phyloP scores from a whole-genome alignment of 2,329 filamentous ascomycete genomes.

The Colletotrichum siamense region DNA sequence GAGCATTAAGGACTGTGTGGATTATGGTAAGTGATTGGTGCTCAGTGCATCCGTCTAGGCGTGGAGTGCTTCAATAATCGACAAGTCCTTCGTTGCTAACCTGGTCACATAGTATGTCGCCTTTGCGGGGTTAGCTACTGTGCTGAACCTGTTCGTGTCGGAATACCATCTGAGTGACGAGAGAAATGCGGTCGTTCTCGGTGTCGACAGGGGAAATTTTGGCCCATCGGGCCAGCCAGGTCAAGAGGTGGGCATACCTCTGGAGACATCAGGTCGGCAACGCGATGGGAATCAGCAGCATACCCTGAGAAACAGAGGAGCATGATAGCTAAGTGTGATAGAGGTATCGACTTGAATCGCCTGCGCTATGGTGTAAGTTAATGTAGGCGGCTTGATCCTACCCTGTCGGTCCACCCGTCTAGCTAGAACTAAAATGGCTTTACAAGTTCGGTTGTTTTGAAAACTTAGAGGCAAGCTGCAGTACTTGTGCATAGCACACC shows the following conservation, averaged over 20 bases:
- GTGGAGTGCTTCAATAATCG: neutral
- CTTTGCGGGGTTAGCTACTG: neutral
- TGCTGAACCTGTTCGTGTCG: neutral
- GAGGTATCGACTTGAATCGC: neutral
- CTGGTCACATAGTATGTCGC: neutral
- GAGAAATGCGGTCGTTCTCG: neutral
- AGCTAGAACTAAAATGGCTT: neutral
- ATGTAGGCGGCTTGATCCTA: neutral
- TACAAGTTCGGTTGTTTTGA: neutral
- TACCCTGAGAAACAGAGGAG: neutral
- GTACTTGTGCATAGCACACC: neutral
- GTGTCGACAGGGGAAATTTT: neutral
- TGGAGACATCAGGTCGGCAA: neutral
- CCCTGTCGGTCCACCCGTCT: neutral
- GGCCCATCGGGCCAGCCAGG: neutral
- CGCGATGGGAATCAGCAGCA: neutral
- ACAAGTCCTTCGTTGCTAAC: neutral
- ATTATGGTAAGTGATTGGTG: conserved; percentile 28
- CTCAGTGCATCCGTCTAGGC: neutral
- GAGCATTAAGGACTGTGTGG: conserved; percentile 30
- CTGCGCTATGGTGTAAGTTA: neutral
- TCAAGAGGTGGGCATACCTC: neutral
- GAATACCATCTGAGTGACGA: neutral
- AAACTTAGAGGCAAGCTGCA: neutral
- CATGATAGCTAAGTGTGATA: neutral